Evolutionary conservation across 140 eudicot species (phyloP), one percentile per base, ranked within the genome.

Genomic region (Anethum foeniculum): DNA sequence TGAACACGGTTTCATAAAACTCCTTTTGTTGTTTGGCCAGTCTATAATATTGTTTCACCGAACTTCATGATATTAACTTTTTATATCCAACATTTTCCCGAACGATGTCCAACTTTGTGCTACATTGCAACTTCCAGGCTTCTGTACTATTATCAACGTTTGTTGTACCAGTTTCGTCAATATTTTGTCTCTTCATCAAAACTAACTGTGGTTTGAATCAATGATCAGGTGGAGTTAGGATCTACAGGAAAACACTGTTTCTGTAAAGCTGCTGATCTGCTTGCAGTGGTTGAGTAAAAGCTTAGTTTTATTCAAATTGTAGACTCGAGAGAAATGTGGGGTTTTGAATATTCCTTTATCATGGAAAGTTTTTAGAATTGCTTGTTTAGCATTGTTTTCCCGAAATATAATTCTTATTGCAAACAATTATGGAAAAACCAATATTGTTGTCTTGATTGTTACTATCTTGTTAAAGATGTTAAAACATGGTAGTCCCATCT

Each of bases 221-320:
- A 78, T 58, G 82, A 39, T 84, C 90, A 93, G 98, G 97, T 96
- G 85, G 98, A 93, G 76, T 82, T 96, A 82, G 99, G 98, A 76
- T 82, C 93, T 6, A 88, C 86, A 3, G 89, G 84, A 64, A 84
- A 87, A 83, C 99, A 96, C 78, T 87, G 91, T 75, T 96, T 96
- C 88, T 91, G 96, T 83, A 93, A 91, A 83, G 98, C 89, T 6
- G 89, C 88, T 47, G 99, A 96, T 67, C 86, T 93, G 85, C 82
- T 96, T 83, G 99, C 98, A 15, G 91, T 89, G 48, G 97, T 96
- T 4, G 99, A 93, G 91, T 96, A 89, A 79, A 81, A 43, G 38
- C 68, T 28, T 10, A 77, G 38, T 43, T 46, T 47, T 60, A 25
- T 54, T 10, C 74, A 74, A 73, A 83, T 75, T 46, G 6, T 47